Conservation (phyloP, 2,329 filamentous ascomycete genomes). For the Diatrype stigma region DNA sequence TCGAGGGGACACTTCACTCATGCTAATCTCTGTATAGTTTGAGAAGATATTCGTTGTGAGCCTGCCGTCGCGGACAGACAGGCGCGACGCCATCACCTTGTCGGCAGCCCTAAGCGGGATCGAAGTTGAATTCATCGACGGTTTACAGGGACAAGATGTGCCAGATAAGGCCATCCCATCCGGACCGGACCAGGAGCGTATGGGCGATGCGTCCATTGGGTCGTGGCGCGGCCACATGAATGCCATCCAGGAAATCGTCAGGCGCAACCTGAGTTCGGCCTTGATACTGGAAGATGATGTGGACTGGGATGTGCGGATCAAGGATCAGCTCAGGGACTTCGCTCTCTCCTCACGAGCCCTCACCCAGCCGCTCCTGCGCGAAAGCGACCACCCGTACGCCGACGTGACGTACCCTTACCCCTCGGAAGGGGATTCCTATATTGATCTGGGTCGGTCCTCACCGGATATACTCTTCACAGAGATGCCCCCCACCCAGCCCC, state of each 20-base stretch:
- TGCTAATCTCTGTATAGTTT: slow-evolving; percentile 16
- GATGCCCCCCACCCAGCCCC: slow-evolving; percentile 12
- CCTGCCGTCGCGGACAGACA: slow-evolving; percentile 32
- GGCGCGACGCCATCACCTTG: slow-evolving; percentile 32
- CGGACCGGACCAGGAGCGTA: slow-evolving; percentile 10
- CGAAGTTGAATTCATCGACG: slow-evolving; percentile 31
- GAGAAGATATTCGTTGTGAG: slow-evolving; percentile 36
- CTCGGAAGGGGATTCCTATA: not conserved
- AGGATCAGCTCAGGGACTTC: slow-evolving; percentile 33
- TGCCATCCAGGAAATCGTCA: slow-evolving; percentile 31
- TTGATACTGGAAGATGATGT: slow-evolving; percentile 45
- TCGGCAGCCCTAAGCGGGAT: slow-evolving; percentile 31
- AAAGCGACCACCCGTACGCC: slow-evolving; percentile 5
- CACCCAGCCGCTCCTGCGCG: slow-evolving; percentile 15
- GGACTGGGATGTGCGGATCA: slow-evolving; percentile 45
- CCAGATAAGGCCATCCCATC: slow-evolving; percentile 16
- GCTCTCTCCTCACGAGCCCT: slow-evolving; percentile 16
- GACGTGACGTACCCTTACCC: slow-evolving; percentile 24
- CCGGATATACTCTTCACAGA: slow-evolving; percentile 12
- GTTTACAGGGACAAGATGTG: slow-evolving; percentile 24
- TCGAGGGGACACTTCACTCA: not conserved
- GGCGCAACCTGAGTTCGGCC: slow-evolving; percentile 36
- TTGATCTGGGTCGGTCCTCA: not conserved
- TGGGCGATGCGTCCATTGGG: slow-evolving; percentile 8
- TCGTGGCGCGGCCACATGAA: slow-evolving; percentile 30